A percentile compares a stretch with the other conserved stretches of the same genome.
Evolutionary conservation across 495 filamentous ascomycete genomes (phyloP).

Genomic region (Astrothelium macrocarpum): DNA sequence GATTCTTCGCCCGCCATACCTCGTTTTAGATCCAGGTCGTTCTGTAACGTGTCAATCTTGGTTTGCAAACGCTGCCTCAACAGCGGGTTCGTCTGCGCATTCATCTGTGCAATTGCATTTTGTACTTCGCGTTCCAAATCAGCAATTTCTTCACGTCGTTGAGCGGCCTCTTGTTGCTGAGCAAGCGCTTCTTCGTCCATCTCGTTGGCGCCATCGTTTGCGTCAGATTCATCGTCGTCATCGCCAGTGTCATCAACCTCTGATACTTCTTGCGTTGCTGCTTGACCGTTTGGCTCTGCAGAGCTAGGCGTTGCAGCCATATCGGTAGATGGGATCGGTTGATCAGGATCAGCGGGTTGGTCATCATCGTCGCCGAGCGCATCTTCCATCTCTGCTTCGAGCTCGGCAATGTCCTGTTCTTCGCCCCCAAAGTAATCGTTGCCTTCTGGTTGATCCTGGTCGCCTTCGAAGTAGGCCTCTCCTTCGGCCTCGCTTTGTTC

Average conservation of each 20-base stretch:
- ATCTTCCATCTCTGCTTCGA: conserved; percentile 19
- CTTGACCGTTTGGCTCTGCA: conserved; percentile 14
- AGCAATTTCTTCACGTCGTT: conserved; percentile 46
- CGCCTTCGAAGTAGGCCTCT: conserved; percentile 37
- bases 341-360: conserved; percentile 1
- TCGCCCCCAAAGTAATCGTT: conserved; percentile 11
- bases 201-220: conserved; percentile 34
- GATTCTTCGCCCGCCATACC: conserved; percentile 11
- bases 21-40: conserved; percentile 51
- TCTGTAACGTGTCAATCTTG: conserved; percentile 44
- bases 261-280: conserved; percentile 19
- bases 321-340: conserved; percentile 7
- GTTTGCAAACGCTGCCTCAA: conserved; percentile 43
- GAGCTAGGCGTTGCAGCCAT: neutral
- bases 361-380: conserved; percentile 18
- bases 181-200: conserved; percentile 34
- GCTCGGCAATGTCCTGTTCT: conserved; percentile 11
- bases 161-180: conserved; percentile 37
- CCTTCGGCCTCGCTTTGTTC: conserved; percentile 48
- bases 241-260: conserved; percentile 41
- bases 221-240: conserved; percentile 25
- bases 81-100: conserved; percentile 35
- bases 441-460: conserved; percentile 28
- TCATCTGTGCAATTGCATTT: conserved; percentile 36
- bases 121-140: conserved; percentile 37